Evolutionary conservation across 345 rosid genomes (phyloP), one percentile per base, ranked within the genome.

Genomic region (Draba incana): DNA sequence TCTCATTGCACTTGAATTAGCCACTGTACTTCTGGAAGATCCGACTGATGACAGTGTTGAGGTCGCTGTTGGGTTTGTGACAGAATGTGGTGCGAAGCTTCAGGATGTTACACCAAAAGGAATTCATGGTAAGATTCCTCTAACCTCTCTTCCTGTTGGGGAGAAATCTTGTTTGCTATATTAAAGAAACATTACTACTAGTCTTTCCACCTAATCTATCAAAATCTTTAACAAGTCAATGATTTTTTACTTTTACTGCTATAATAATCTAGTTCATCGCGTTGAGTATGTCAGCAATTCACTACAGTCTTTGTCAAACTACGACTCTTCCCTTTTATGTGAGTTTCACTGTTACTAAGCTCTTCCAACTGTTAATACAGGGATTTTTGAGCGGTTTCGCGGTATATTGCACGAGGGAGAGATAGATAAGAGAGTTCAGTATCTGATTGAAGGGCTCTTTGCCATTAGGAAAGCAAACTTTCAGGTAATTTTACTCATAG

Each of bases 381-480:
- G 94, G 47, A 88, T 88, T 56, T 90, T 93, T 84, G 97, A 93
- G 77, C 82, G 97, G 46, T 91, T 93, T 72, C 96, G 92, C 52
- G 97, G 96, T 42, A 91, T 93, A 58, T 87, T 94, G 66, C 97
- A 88, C 71, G 99, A 94, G 80, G 99, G 97, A 77, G 96, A 94
- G 80, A 94, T 91, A 15, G 96, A 91, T 71, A 91, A 89, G 77
- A 81, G 98, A 14, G 99, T 94, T 57, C 98, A 91, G 49, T 94
- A 81, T 75, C 70, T 94, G 80, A 91, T 91, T 54, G 98, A 94
- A 84, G 90, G 92, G 31, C 82, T 91, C 38, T 89, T 86, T 83
- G 96, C 98, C 31, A 62, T 78, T 37, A 83, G 98, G 75, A 85
- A 86, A 74, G 98, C 95, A n/a, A 91, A 89, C 43, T 94, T 94